These are phyloP conservation scores for Phylloporus scabripes DNA, from an alignment of 768 basidiomycete genomes.

Conservation along the genomic window DNA sequence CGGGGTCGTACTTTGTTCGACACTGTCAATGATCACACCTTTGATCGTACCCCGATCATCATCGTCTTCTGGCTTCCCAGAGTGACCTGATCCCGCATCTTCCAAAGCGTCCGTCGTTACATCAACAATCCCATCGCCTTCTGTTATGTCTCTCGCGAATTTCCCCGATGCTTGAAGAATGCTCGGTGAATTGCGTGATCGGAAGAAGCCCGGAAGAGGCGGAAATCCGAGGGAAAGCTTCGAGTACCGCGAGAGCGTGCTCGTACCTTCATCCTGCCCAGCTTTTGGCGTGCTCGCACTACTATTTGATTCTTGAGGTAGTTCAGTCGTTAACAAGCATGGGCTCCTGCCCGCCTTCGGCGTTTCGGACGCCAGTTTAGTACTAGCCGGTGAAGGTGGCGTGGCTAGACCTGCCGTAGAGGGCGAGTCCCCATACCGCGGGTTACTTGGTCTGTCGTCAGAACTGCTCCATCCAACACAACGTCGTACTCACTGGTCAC, in stretches of 20 bases:
- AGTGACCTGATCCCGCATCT: constrained; percentile 1
- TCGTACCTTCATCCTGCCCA: constrained; percentile 25
- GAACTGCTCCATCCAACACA: constrained; percentile 1
- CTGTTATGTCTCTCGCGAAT: constrained; percentile 15
- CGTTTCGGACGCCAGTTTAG: constrained; percentile 18
- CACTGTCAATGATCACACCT: constrained; percentile 21
- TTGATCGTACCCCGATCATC: constrained; percentile 42
- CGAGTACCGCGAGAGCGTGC: constrained; percentile 35
- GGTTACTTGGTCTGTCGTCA: constrained; percentile 16
- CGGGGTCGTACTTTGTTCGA: constrained; percentile 6
- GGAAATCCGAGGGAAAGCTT: constrained; percentile 47
- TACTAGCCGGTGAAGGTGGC: constrained; percentile 17
- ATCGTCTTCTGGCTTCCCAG: constrained; percentile 28
- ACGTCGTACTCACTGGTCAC: constrained; percentile 38
- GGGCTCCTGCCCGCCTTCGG: constrained; percentile 24
- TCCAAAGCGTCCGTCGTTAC: constrained; percentile 7
- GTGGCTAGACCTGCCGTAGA: constrained; percentile 22
- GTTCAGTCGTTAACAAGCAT: constrained; percentile 9
- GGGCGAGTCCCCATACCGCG: constrained; percentile 18
- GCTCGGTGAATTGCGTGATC: constrained; percentile 53
- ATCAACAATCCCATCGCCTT: constrained; percentile 11
- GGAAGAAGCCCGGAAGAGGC: constrained; percentile 59
- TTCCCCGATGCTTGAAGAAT: constrained; percentile 23
- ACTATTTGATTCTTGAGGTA: constrained; percentile 36
- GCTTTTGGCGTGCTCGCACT: constrained; percentile 48